Evolutionary conservation across 805 yeast species (phyloP).

Genomic region (Pichia phayaonensis): DNA sequence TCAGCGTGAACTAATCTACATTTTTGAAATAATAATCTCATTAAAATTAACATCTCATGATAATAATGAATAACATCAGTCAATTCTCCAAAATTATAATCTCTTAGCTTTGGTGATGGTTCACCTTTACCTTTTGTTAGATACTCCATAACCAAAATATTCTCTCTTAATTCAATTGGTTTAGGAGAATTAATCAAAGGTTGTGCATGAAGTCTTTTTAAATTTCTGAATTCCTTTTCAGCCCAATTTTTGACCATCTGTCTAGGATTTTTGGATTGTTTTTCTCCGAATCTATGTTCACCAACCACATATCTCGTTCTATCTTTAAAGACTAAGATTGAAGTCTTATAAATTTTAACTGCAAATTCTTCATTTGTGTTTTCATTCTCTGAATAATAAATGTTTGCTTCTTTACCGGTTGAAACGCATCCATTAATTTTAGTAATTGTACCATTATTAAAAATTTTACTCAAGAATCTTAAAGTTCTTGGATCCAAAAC

Average conservation of each 20-base stretch:
- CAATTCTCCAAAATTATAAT: slow-evolving; percentile 63
- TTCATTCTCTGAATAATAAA: slow-evolving; percentile 66
- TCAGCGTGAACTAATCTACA: slow-evolving; percentile 96
- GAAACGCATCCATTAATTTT: slow-evolving; percentile 88
- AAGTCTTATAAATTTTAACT: slow-evolving; percentile 90
- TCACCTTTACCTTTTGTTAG: slow-evolving; percentile 70
- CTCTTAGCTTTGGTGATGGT: slow-evolving; percentile 86
- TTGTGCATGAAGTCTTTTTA: slow-evolving; percentile 67
- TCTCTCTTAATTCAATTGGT: slow-evolving; percentile 81
- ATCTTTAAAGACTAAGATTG: slow-evolving; percentile 94
- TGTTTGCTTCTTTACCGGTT: slow-evolving; percentile 99
- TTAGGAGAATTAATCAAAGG: slow-evolving; percentile 86
- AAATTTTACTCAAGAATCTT: slow-evolving; percentile 70
- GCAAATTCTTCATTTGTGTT: slow-evolving; percentile 57
- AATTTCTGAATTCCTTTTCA: slow-evolving; percentile 90
- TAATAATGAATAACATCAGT: slow-evolving; percentile 64
- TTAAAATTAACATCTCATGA: slow-evolving; percentile 71
- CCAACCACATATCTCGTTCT: slow-evolving; percentile 95
- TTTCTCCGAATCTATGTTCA: slow-evolving; percentile 83
- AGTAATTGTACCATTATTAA: slow-evolving; percentile 75
- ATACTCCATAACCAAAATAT: slow-evolving; percentile 93
- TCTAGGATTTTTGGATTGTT: slow-evolving; percentile 84
- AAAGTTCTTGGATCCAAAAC: slow-evolving; percentile 93
- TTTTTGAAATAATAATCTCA: slow-evolving; percentile 79
- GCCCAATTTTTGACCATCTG: slow-evolving; percentile 99